Base-by-base conservation (phyloP, 1,284 basidiomycete genomes). In the Apiotrichum brassicae region DNA sequence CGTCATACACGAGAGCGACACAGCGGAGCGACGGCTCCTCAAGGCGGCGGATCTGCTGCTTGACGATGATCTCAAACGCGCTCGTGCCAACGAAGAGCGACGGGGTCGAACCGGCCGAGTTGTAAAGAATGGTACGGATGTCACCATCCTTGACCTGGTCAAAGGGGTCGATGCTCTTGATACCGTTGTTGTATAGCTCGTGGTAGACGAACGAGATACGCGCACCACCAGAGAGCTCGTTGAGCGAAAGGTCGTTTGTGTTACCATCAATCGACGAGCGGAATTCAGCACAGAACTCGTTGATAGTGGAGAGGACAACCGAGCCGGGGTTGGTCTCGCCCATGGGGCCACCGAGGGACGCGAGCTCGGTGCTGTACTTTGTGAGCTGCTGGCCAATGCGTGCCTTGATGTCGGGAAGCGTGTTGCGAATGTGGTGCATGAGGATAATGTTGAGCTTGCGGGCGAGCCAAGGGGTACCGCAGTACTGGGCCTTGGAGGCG, bases 151-250 rank as follows among this genome's bases (percentile, higher is more conserved):
- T 97, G 57, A 97, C 89, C 75, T 93, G 88, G 73, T 98, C 94
- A 65, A 97, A 98, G 3, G 94, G 94, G 77, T 98, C 94, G 66
- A 97, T 91, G 56, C 79, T 83, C 78, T 86, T 93, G 69, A 98
- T 82, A 58, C 94, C 94, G 67, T 88, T 93, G 76, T 92, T 93
- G 80, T 89, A 98, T 50, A 97, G 76, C 73, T 98, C 94, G 72
- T 98, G 94, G 80, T 92, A 98, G 50, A 97, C 94, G 65, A 97
- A 98, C 64, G 85, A 87, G 78, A 98, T 97, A 74, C 94, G 83
- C 28, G 94, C 94, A 75, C 94, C 94, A 65, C 94, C 94, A 16
- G 88, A 91, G 22, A 98, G 81, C 74, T 98, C 94, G 67, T 95
- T 95, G 64, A 95, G 72, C 6, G 87, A 87, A 40, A 97, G 75